Evolutionary conservation across 169 alveolate species (phyloP), one percentile per base, ranked within the genome.

Genomic region (Plasmodium malariae): DNA sequence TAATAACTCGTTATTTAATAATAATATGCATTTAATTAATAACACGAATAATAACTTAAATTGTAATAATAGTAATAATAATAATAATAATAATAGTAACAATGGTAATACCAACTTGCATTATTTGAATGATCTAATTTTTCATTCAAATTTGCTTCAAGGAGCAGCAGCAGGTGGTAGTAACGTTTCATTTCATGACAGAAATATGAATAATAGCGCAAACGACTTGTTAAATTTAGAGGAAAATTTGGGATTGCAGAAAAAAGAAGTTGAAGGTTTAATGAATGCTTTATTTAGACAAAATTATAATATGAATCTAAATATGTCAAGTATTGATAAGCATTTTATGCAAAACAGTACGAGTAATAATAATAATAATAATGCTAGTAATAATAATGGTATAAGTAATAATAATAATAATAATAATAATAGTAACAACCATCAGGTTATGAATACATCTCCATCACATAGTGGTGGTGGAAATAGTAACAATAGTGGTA

Each of bases 271-370:
- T 17, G 74, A 83, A 83, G 32, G 12, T 7, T 60, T 83, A 21
- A 68, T 83, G 83, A 69, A 55, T 68, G 65, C 72, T 2, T 43
- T 83, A 19, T 83, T 83, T 68, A 48, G 91, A n/a, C 83, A 83
- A 34, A 83, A 69, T 55, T 83, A 83, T 51, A 83, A 83, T 30
- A 76, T 76, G 78, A 76, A 76, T 21, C 21, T 76, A 21, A 51
- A 67, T 30, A 34, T 74, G 26, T 34, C 88, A 1, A 62, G 63
- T 68, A 62, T 78, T 2, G 89, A 78, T 54, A 65, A 78, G 14
- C 89, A 60, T 17, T 54, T 26, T 19, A 45, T 62, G 32, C 78
- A 62, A 3, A 26, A 54, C 14, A 72, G 14, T 54, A 62, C n/a
- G 24, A 19, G 40, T 48, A 17, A 6, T 57, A 57, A 21, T 21